Evolutionary conservation across 169 alveolate species (phyloP), one percentile per base, ranked within the genome.

Genomic region (Besnoitia besnoiti): DNA sequence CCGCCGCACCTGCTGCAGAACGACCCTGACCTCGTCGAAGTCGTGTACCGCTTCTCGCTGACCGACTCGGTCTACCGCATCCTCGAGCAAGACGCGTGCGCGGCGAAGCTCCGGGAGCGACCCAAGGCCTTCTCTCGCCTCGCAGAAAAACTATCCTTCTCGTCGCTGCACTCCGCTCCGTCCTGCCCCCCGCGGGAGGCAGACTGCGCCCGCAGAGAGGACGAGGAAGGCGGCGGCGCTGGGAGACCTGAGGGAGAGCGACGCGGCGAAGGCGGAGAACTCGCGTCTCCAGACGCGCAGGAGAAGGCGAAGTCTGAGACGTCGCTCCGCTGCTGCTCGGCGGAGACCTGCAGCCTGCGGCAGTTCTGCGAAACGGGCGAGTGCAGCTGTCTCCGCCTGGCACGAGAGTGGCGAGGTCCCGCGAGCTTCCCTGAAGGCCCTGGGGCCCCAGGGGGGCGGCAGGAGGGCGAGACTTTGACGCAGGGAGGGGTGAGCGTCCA

Each of bases 71-170:
- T 39, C 61, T 77, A 77, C 55, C 27, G 24, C 14, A 27, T 77
- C 61, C 87, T 77, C 61, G 87, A 44, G 49, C 87, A 77, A 42
- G 37, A 77, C 37, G 59, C 49, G n/a, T 37, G 59, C 40, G 87
- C 87, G 10, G 49, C 5, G 19, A 77, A 77, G 14, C 87, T 77
- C 16, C 14, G 39, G 12, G n/a, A 10, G 4, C 8, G 16, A 35
- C 46, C 82, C n/a, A 73, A 4, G 1, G 44, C 16, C 82, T 37
- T 73, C 44, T 37, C 82, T 35, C 5, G 16, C 8, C 46, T 35
- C 27, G 82, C n/a, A 24, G 24, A 73, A 73, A 73, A 73, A n/a
- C 46, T 73, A 39, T 73, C 82, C 46, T 73, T 73, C 44, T 19
- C 33, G 30, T n/a, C 67, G 5, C n/a, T 42, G 5, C n/a, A 39